Percentiles rank a stretch among this genome's conserved stretches.
Conservation (phyloP, 2,329 filamentous ascomycete species). For the Aspergillus pseudoterreus region DNA sequence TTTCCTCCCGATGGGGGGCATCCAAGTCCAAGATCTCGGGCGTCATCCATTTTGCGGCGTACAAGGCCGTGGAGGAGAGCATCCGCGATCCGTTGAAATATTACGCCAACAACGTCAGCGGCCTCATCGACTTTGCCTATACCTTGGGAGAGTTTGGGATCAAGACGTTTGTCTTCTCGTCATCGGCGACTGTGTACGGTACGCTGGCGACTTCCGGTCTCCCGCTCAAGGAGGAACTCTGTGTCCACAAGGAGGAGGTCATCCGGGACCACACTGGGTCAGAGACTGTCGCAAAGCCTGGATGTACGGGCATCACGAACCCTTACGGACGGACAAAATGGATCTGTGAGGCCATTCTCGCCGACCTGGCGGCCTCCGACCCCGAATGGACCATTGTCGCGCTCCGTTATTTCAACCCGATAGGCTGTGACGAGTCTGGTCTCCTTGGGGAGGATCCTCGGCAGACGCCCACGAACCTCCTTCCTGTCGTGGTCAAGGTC, state of each 20-base stretch:
- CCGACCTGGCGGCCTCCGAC: constrained; percentile 59
- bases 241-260: constrained; percentile 49
- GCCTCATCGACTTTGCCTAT: constrained; percentile 57
- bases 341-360: constrained; percentile 64
- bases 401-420: constrained; percentile 65
- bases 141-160: constrained; percentile 58
- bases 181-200: constrained; percentile 65
- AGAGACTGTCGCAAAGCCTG: constrained; percentile 43
- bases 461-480: constrained; percentile 59
- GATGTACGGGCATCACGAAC: constrained; percentile 57
- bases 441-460: constrained; percentile 62
- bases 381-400: constrained; percentile 61
- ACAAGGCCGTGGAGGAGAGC: constrained; percentile 64
- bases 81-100: constrained; percentile 60
- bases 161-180: constrained; percentile 65
- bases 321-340: constrained; percentile 66
- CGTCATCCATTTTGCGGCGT: constrained; percentile 68
- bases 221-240: constrained; percentile 55
- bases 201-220: constrained; percentile 49
- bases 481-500: constrained; percentile 61
- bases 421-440: constrained; percentile 63
- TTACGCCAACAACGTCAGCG: constrained; percentile 65
- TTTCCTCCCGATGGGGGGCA: constrained; percentile 29
- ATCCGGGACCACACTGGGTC: constrained; percentile 43
- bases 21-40: constrained; percentile 53